These are phyloP conservation scores for Rhododendron williamsianum DNA, from an alignment of 148 eudicot species.

Conservation along the genomic window DNA sequence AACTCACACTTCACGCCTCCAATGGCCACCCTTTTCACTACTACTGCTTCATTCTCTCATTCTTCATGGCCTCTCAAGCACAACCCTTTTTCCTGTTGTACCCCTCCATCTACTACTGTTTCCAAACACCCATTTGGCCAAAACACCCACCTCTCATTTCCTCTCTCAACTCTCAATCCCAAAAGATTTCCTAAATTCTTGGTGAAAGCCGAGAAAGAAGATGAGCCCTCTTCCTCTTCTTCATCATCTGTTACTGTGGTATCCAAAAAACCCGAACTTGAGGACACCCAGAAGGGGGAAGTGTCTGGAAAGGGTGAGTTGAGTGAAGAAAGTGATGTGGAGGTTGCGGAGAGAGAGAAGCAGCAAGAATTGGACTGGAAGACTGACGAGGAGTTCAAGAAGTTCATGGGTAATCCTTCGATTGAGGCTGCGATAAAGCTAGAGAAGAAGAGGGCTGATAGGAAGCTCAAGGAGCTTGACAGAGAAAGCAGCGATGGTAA, in stretches of 20 bases:
- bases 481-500: conserved; percentile 52
- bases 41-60: conserved; percentile 9
- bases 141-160: conserved; percentile 14
- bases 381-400: conserved; percentile 89
- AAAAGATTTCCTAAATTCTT: conserved; percentile 27
- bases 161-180: conserved; percentile 17
- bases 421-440: conserved; percentile 95
- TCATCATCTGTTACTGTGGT: conserved; percentile 26
- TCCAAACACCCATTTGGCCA: conserved; percentile 20
- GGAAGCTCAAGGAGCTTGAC: conserved; percentile 80
- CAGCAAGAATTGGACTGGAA: conserved; percentile 85
- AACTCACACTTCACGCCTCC: background rate
- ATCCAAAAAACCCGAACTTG: conserved; percentile 21
- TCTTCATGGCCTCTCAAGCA: conserved; percentile 29
- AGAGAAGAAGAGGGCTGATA: conserved; percentile 90
- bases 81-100: background rate
- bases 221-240: conserved; percentile 23
- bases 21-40: conserved; percentile 11
- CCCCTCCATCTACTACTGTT: conserved; percentile 8
- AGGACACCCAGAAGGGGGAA: conserved; percentile 28
- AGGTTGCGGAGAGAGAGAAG: conserved; percentile 27
- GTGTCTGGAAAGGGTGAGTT: conserved; percentile 7
- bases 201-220: conserved; percentile 41
- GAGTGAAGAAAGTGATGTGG: conserved; percentile 12
- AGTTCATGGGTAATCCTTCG: conserved; percentile 91